Evolutionary conservation across 208 protist species (phyloP).

Genomic region (Tritrichomonas musculus): DNA sequence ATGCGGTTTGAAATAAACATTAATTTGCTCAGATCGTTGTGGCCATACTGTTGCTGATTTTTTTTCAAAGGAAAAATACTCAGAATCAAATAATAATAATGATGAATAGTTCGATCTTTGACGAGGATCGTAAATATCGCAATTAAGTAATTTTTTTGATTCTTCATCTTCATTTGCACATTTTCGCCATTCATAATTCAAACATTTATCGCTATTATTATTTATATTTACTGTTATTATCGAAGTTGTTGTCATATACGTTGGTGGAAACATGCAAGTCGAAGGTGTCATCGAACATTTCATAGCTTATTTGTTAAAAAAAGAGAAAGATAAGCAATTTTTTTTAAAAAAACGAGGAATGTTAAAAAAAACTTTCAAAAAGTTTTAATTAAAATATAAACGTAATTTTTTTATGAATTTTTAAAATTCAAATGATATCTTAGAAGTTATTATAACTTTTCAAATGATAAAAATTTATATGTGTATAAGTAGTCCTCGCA

Average conservation of each 20-base stretch:
- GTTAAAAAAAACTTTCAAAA: too few relatives aligned
- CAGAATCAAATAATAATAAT: background rate
- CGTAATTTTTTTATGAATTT: too few relatives aligned
- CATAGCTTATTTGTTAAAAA: background rate
- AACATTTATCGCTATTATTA: background rate
- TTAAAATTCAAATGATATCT: too few relatives aligned
- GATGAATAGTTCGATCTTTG: background rate
- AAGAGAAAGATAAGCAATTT: too few relatives aligned
- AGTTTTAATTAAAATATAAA: too few relatives aligned
- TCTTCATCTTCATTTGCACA: background rate
- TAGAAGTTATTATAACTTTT: too few relatives aligned
- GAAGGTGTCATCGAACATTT: background rate
- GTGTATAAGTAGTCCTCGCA: too few relatives aligned
- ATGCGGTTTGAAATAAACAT: background rate
- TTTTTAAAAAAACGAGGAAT: too few relatives aligned
- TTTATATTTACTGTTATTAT: background rate
- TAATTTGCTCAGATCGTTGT: background rate
- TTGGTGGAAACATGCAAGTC: background rate
- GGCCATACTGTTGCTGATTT: background rate
- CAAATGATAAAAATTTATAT: too few relatives aligned
- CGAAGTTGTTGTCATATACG: background rate
- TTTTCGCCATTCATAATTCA: conserved; percentile 20
- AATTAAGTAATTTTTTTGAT: background rate
- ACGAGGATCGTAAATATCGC: background rate
- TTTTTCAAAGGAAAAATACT: background rate